Conservation (phyloP, 805 yeast genomes). For the Maudiozyma turicensis region DNA sequence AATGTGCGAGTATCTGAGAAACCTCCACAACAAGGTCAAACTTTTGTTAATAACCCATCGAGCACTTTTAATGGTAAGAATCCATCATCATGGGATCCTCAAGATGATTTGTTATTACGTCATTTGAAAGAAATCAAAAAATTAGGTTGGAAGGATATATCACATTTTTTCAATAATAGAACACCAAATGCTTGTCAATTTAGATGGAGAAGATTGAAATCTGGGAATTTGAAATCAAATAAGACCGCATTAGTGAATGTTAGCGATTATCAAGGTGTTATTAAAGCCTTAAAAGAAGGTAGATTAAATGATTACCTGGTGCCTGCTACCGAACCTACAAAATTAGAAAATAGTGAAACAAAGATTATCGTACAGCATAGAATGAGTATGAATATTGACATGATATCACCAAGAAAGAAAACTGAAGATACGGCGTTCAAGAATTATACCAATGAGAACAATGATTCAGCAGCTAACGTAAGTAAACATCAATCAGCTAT, state of each 20-base stretch:
- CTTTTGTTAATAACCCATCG: no score
- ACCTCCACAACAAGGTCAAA: no score
- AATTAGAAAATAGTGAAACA: background rate
- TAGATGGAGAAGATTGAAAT: slow-evolving; percentile 69
- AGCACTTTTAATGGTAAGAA: slow-evolving; percentile 11
- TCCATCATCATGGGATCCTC: slow-evolving; percentile 71
- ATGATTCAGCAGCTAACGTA: background rate
- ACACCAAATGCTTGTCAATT: slow-evolving; percentile 88
- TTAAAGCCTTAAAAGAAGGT: slow-evolving; percentile 3
- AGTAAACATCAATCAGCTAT: background rate
- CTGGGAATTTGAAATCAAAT: slow-evolving; percentile 33
- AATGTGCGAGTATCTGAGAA: no score
- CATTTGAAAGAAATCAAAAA: slow-evolving; percentile 74
- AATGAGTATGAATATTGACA: background rate
- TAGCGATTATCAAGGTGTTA: slow-evolving; percentile 2
- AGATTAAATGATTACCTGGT: background rate
- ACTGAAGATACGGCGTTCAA: background rate
- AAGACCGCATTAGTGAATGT: slow-evolving; percentile 19
- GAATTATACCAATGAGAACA: background rate
- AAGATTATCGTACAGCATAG: background rate
- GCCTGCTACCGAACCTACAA: background rate
- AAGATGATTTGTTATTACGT: slow-evolving; percentile 61
- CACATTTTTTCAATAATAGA: slow-evolving; percentile 64
- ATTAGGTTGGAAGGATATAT: slow-evolving; percentile 84
- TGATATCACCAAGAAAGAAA: background rate